Conservation (phyloP, 2,329 filamentous ascomycete species). For the Trichoderma endophyticum region DNA sequence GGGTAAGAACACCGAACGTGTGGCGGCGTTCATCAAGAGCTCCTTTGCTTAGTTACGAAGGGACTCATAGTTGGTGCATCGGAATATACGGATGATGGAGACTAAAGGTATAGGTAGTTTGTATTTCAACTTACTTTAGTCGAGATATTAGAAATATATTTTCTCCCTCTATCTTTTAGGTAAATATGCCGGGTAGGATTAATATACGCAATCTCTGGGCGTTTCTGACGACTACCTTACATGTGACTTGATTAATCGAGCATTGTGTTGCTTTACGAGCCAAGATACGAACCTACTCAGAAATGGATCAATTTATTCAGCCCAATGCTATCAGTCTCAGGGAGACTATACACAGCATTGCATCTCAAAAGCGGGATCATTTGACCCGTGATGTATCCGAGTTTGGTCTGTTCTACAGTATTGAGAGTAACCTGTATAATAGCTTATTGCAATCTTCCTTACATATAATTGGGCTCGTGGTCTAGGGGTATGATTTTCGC, state of each 20-base stretch:
- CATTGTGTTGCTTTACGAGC: not conserved
- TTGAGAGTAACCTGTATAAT: not conserved
- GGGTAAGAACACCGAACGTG: slow-evolving; percentile 10
- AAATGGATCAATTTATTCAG: not conserved
- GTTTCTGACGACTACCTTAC: not conserved
- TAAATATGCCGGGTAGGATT: not conserved
- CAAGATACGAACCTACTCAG: not conserved
- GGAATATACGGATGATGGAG: not conserved
- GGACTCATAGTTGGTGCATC: not conserved
- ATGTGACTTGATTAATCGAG: not conserved
- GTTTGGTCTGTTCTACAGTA: not conserved
- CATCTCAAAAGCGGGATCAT: not conserved
- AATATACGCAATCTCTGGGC: not conserved
- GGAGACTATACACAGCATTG: not conserved
- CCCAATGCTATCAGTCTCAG: not conserved
- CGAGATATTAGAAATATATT: not conserved
- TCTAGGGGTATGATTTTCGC: slow-evolving; percentile 17
- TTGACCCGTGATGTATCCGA: not conserved
- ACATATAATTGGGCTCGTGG: slow-evolving; percentile 2
- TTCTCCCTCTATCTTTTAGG: not conserved
- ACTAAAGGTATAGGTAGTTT: not conserved
- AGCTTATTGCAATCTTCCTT: accelerated
- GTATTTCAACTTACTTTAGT: not conserved
- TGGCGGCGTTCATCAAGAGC: slow-evolving; percentile 2
- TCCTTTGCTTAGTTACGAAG: not conserved